A percentile compares a stretch with the other conserved stretches of the same genome.
These are phyloP conservation scores for Jamesozyma hellenica DNA, from an alignment of 805 yeast species.

Conservation along the genomic window DNA sequence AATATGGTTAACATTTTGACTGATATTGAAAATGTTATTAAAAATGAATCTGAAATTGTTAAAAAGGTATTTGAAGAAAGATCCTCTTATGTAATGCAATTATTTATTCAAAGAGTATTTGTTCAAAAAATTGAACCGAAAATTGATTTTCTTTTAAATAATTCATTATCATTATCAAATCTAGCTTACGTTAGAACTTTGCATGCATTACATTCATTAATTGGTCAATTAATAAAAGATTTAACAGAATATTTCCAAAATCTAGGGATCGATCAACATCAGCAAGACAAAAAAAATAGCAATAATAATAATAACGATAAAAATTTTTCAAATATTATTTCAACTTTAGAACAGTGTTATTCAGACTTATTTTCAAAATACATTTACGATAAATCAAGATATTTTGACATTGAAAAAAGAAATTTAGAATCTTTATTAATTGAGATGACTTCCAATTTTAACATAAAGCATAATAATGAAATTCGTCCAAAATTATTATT, in stretches of 20 bases:
- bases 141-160: slow-evolving; percentile 47
- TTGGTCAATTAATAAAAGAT: slow-evolving; percentile 52
- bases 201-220: slow-evolving; percentile 51
- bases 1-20: slow-evolving; percentile 44
- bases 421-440: slow-evolving; percentile 40
- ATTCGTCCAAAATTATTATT: slow-evolving; percentile 20
- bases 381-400: slow-evolving; percentile 48
- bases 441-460: slow-evolving; percentile 27
- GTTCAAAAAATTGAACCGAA: slow-evolving; percentile 58
- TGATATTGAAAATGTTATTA: slow-evolving; percentile 48
- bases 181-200: slow-evolving; percentile 69
- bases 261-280: slow-evolving; percentile 37
- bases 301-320: neutral
- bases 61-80: slow-evolving; percentile 65
- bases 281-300: slow-evolving; percentile 23
- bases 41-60: slow-evolving; percentile 65
- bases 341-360: slow-evolving; percentile 57
- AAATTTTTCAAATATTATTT: slow-evolving; percentile 1
- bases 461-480: slow-evolving; percentile 25
- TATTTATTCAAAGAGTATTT: slow-evolving; percentile 65
- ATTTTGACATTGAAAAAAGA: slow-evolving; percentile 63
- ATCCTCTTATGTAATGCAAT: slow-evolving; percentile 47
- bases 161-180: slow-evolving; percentile 51
- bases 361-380: slow-evolving; percentile 67
- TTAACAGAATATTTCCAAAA: slow-evolving; percentile 48